Evolutionary conservation across 805 yeast species (phyloP).

Genomic region (Cyberlindnera veronae): DNA sequence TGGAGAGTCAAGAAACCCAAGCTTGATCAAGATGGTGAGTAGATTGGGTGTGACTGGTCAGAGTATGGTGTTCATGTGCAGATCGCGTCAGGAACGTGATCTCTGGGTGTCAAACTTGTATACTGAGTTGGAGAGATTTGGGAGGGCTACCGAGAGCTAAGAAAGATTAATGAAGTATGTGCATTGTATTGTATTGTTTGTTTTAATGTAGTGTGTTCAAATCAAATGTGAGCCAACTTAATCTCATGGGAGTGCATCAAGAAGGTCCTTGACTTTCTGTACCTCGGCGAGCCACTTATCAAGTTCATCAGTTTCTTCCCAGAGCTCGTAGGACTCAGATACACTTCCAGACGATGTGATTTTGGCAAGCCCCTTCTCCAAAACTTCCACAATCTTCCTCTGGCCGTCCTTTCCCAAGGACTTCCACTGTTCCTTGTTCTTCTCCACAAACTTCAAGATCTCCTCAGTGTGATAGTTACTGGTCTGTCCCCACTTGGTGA

Average conservation of each 20-base stretch:
- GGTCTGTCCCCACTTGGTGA: not conserved
- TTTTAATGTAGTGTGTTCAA: too few species aligned
- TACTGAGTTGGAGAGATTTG: constrained; percentile 34
- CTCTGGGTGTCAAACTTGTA: constrained; percentile 58
- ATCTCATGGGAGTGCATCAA: too few species aligned
- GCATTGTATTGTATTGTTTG: too few species aligned
- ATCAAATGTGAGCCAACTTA: too few species aligned
- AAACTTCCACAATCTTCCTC: not conserved
- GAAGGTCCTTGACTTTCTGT: too few species aligned
- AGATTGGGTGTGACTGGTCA: constrained; percentile 65
- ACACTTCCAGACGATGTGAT: not conserved
- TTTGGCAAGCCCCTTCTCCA: not conserved
- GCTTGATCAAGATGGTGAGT: constrained; percentile 42
- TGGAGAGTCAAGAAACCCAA: constrained; percentile 36
- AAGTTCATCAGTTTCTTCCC: constrained; percentile 8
- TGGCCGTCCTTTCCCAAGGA: not conserved
- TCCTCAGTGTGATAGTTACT: not conserved
- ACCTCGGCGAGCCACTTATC: constrained; percentile 4
- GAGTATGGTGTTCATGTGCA: constrained; percentile 70
- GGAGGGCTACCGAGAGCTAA: constrained; percentile 10
- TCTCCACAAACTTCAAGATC: constrained; percentile 1
- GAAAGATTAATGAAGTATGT: not conserved
- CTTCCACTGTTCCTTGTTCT: constrained; percentile 1
- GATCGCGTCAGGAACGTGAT: constrained; percentile 81
- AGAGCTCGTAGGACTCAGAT: constrained; percentile 8